Evolutionary conservation across 2,329 filamentous ascomycete species (phyloP), one percentile per base, ranked within the genome.

Genomic region (Diaporthe australafricana): DNA sequence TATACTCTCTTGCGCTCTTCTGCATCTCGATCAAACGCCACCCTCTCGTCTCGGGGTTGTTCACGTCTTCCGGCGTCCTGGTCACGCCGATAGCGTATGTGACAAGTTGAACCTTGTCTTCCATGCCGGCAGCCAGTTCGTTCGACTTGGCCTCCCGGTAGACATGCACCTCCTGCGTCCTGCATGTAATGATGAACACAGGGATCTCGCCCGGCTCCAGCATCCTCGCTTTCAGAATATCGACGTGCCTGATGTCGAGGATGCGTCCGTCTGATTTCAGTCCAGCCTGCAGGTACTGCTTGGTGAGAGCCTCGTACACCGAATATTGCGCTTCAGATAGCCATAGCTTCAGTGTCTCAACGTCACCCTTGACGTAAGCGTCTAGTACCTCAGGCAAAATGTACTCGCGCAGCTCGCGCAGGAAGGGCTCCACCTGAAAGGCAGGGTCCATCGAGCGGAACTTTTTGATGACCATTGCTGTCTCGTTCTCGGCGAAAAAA

Each of bases 401-500:
- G 83, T 98, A 99, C 84, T 98, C 96, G 81, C 96, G 93, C 84
- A 99, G 93, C 78, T 99, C 96, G 75, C 94, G 93, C 66, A 98
- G 85, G 87, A 98, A 99, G 0, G 95, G 93, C 83, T 99, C 96
- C 77, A 98, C 89, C 81, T 98, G 94, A 87, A 99, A 99, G 76
- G 88, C 89, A 6, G 96, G 96, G 77, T 99, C 96, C 90, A 98
- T 98, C 77, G 95, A 90, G 57, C 96, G 92, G 87, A 99, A 97
- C 83, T 96, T 97, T 86, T 98, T 98, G 85, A 98, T 97, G 45
- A 99, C 96, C 89, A 92, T 93, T 38, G 96, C 96, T 0, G 95
- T 98, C 85, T 99, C 96, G 82, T 98, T 99, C 83, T 99, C 96
- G 74, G 96, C 96, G 76, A 99, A 99, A 85, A 98, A 99, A 35